Base-by-base conservation (phyloP, 345 rosid species). In the Rhodamnia rubescens region DNA sequence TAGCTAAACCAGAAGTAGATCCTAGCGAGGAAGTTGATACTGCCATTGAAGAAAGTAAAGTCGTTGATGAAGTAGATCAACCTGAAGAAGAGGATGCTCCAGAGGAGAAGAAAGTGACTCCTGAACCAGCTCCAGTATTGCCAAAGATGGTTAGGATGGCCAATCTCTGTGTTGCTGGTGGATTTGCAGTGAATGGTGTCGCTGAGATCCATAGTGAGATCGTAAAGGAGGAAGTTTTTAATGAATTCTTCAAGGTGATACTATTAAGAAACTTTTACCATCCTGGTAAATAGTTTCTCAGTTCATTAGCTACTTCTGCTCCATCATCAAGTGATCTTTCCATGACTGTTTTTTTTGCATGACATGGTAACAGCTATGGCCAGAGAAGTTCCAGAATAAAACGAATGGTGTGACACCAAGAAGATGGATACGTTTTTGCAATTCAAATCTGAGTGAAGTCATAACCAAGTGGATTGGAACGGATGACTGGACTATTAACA, bases 361-460 rank as follows among this genome's bases (percentile, higher is more conserved):
- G 53, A 10, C 24, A 55, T 29, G 82, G 54, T 85, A 85, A 84
- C 90, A 91, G 93, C 47, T 92, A 59, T 92, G 94, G 91, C 93
- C 92, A 29, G 90, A 90, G 88, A 92, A 92, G 75, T 91, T 92
- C 87, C 92, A 89, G 78, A 92, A 92, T 55, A 92, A 92, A 85
- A 92, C 93, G 18, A 90, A 91, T 87, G 94, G 93, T 51, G 92
- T 91, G 88, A 92, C 94, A 27, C 92, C 92, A 9, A 89, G 93
- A 84, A 92, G 92, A 88, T 92, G 93, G 92, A 90, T 92, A 40
- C 89, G 86, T 21, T 92, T 91, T 74, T 90, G 93, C 90, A 91
- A 92, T 85, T 90, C 92, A 29, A 89, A 83, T 74, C 90, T 92
- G 4, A 88, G 92, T 81, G 83, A 89, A 81, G 87, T 91, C 85